Evolutionary conservation across 805 yeast species (phyloP), one percentile per base, ranked within the genome.

Genomic region (Kluyveromyces wickerhamii): DNA sequence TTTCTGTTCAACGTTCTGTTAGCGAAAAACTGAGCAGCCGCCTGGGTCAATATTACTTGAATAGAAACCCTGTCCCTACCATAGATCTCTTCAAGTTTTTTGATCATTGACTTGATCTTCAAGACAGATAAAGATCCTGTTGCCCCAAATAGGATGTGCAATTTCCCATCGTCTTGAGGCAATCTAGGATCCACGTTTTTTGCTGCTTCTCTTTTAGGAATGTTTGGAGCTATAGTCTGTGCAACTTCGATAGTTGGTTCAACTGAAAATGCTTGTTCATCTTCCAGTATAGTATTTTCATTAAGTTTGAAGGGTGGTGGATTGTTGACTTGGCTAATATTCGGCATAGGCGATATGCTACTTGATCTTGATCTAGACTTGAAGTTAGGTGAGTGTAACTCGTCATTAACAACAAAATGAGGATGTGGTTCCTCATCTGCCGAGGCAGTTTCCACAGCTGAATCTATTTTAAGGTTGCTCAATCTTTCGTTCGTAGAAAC

Each of bases 41-140:
- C 74, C 40, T 76, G 71, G 4, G 97, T 89, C 28, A 87, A 72
- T 25, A 89, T 81, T 32, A 92, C 66, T 57, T 89, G 97, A 44
- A 89, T 84, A 3, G 88, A 75, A 5, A 86, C 74, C 42, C 74
- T 77, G 38, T 79, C 75, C 34, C 57, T 71, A 5, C 94, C 92
- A 51, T 79, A 88, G 18, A 81, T 74, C 48, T 81, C 85, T 51
- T 81, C 85, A 31, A 87, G 64, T 59, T 85, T 86, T 53, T 79
- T 80, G 39, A 87, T 79, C 36, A 88, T 82, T 43, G 72, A 49
- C 19, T 87, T 85, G 31, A 87, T 76, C 57, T 87, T 85, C 40
- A 79, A 72, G 3, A 89, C 79, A 15, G 94, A 89, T 18, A 85
- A 78, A 4, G 92, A 79, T 3, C 96, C 96, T 20, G 95, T 85